A percentile compares a stretch with the other conserved stretches of the same genome.
These are phyloP conservation scores for Dothidotthia symphoricarpi DNA, from an alignment of 2,329 filamentous ascomycete species.

Conservation along the genomic window DNA sequence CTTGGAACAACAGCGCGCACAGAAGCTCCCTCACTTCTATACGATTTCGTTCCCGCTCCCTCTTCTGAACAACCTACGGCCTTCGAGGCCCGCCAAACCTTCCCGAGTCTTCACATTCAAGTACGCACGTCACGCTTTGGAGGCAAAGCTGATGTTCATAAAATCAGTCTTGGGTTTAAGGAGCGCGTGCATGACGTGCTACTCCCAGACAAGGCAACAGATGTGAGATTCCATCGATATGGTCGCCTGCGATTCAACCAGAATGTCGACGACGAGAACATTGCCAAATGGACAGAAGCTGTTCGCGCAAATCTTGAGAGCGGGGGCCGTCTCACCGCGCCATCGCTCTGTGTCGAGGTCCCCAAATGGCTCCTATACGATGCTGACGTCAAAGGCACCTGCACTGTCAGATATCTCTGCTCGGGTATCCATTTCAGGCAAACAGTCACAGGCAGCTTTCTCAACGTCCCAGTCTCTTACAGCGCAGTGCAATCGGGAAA, in stretches of 20 bases:
- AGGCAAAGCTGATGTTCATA: constrained; percentile 15
- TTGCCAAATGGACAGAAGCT: constrained; percentile 18
- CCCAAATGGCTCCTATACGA: constrained; percentile 29
- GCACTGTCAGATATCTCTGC: constrained; percentile 28
- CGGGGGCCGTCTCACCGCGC: constrained; percentile 30
- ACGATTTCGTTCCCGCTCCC: constrained; percentile 26
- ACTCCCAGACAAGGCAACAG: constrained; percentile 29
- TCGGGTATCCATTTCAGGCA: constrained; percentile 32
- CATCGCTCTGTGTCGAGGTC: constrained; percentile 25
- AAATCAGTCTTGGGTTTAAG: constrained; percentile 22
- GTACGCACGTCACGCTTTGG: constrained; percentile 18
- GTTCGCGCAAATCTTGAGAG: constrained; percentile 28
- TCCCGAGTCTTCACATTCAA: constrained; percentile 26
- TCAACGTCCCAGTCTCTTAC: constrained; percentile 13
- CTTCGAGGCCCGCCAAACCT: constrained; percentile 9
- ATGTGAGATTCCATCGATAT: constrained; percentile 28
- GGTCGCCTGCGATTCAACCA: constrained; percentile 16
- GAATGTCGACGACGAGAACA: constrained; percentile 9
- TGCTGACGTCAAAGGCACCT: constrained; percentile 7
- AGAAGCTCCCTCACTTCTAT: constrained; percentile 18
- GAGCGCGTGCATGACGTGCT: constrained; percentile 29
- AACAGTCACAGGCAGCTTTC: constrained; percentile 14
- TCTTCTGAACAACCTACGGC: constrained; percentile 6
- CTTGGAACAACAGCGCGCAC: constrained; percentile 8
- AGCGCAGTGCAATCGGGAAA: constrained; percentile 30